phyloP scores from a whole-genome alignment of 1,139 yeast species.

The Hemisphaericaspora lyxosophila region DNA sequence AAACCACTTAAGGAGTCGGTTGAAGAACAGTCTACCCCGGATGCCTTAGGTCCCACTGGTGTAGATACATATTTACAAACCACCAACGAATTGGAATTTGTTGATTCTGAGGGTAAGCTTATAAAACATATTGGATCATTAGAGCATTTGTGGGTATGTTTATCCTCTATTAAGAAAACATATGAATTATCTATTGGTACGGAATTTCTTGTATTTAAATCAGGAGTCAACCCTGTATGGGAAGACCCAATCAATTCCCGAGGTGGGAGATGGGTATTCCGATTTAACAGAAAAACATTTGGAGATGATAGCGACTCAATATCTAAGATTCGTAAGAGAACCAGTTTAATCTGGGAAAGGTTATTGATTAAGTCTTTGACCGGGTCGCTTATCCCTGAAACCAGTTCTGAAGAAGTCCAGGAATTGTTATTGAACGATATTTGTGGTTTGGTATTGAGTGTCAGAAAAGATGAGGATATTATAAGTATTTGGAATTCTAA shows the following conservation, averaged over 20 bases:
- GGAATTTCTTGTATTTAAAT: slow-evolving; percentile 60
- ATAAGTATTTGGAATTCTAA: slow-evolving; percentile 57
- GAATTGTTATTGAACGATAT: slow-evolving; percentile 46
- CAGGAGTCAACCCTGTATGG: slow-evolving; percentile 70
- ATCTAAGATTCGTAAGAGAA: slow-evolving; percentile 33
- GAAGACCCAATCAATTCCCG: slow-evolving; percentile 63
- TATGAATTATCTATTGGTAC: slow-evolving; percentile 53
- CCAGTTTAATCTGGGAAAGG: slow-evolving; percentile 54
- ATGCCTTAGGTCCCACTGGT: slow-evolving; percentile 18
- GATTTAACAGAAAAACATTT: slow-evolving; percentile 39
- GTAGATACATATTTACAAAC: slow-evolving; percentile 45
- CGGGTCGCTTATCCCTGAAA: slow-evolving; percentile 44
- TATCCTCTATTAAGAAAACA: slow-evolving; percentile 48
- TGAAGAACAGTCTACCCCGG: slow-evolving; percentile 2
- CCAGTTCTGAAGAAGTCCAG: slow-evolving; percentile 30
- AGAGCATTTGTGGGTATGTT: slow-evolving; percentile 63
- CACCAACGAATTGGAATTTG: slow-evolving; percentile 40
- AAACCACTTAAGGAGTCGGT: slow-evolving; percentile 16
- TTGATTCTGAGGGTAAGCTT: slow-evolving; percentile 18
- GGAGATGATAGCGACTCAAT: slow-evolving; percentile 17
- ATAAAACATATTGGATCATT: slow-evolving; percentile 47
- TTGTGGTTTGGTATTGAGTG: slow-evolving; percentile 52
- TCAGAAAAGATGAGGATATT: slow-evolving; percentile 51
- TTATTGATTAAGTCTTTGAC: slow-evolving; percentile 43
- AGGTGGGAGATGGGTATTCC: slow-evolving; percentile 69